These are phyloP conservation scores for Talaromyces amestolkiae DNA, from an alignment of 2,329 filamentous ascomycete genomes.

Conservation along the genomic window DNA sequence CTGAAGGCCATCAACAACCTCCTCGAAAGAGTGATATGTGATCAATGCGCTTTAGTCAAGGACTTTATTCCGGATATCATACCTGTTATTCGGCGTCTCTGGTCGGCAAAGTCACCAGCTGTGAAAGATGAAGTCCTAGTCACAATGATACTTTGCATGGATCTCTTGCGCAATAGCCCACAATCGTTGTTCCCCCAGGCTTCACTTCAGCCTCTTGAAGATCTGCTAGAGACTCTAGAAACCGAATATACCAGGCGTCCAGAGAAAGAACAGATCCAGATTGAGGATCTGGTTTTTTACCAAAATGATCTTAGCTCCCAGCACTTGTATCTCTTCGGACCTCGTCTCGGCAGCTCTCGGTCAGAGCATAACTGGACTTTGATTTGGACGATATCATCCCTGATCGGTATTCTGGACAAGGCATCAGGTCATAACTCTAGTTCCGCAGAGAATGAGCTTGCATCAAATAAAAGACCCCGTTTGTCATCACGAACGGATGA, in stretches of 20 bases:
- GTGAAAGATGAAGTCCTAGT: constrained; percentile 76
- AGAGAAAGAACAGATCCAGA: constrained; percentile 68
- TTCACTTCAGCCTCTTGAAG: constrained; percentile 53
- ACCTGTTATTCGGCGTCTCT: constrained; percentile 71
- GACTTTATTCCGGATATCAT: constrained; percentile 61
- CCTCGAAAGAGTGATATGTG: constrained; percentile 63
- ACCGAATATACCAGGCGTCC: constrained; percentile 72
- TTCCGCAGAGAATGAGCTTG: constrained; percentile 20
- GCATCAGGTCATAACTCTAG: constrained; percentile 20
- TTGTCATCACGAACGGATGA: constrained; percentile 38
- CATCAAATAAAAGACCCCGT: constrained; percentile 37
- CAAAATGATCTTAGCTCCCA: constrained; percentile 32
- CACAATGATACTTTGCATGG: constrained; percentile 65
- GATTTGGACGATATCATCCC: constrained; percentile 39
- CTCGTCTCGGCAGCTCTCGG: constrained; percentile 34
- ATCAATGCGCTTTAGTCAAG: constrained; percentile 64
- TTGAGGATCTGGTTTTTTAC: constrained; percentile 70
- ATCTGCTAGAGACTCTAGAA: constrained; percentile 69
- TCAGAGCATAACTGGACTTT: constrained; percentile 43
- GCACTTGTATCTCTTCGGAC: constrained; percentile 35
- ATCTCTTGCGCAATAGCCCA: constrained; percentile 52
- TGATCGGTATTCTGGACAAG: constrained; percentile 40
- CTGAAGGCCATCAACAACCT: constrained; percentile 75
- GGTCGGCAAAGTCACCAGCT: constrained; percentile 67
- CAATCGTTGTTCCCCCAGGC: constrained; percentile 38